Evolutionary conservation across 768 basidiomycete species (phyloP).

Genomic region (Trametes cinnabarina): DNA sequence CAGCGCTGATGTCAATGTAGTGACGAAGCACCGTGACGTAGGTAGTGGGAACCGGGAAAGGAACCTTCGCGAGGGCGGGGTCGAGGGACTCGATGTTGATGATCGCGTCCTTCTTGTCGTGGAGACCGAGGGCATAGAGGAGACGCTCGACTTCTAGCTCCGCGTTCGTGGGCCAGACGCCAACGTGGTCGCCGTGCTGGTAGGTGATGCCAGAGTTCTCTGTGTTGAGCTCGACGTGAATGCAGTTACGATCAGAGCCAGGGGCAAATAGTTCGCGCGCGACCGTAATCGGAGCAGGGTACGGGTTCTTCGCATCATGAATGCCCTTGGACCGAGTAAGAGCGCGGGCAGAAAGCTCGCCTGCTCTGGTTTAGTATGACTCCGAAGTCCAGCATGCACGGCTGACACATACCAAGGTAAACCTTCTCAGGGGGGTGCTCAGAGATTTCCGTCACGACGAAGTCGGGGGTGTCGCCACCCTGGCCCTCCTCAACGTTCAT

Average conservation of each 20-base stretch:
- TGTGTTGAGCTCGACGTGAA: conserved; percentile 90
- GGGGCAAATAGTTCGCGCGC: conserved; percentile 82
- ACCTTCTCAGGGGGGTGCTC: conserved; percentile 82
- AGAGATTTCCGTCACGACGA: conserved; percentile 81
- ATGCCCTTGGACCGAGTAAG: conserved; percentile 92
- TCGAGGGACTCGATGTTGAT: conserved; percentile 97
- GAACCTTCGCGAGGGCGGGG: conserved; percentile 95
- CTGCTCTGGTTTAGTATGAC: conserved; percentile 37
- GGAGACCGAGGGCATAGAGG: conserved; percentile 80
- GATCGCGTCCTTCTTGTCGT: conserved; percentile 74
- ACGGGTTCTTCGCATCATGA: conserved; percentile 98
- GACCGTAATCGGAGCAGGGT: conserved; percentile 73
- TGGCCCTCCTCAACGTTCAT: conserved; percentile 95
- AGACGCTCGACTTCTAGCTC: conserved; percentile 89
- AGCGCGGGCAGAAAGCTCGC: conserved; percentile 94
- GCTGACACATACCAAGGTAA: conserved; percentile 67
- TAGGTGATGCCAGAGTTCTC: conserved; percentile 97
- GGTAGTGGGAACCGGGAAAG: conserved; percentile 96
- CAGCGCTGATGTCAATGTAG: conserved; percentile 95
- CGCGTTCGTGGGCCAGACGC: conserved; percentile 95
- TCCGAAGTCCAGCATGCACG: background rate
- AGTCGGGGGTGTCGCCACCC: conserved; percentile 92
- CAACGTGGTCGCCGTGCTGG: conserved; percentile 97
- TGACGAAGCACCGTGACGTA: conserved; percentile 91
- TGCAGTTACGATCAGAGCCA: conserved; percentile 81